Base-by-base conservation (phyloP, 164 flowering plant species). In the Magnolia kwangsiensis region DNA sequence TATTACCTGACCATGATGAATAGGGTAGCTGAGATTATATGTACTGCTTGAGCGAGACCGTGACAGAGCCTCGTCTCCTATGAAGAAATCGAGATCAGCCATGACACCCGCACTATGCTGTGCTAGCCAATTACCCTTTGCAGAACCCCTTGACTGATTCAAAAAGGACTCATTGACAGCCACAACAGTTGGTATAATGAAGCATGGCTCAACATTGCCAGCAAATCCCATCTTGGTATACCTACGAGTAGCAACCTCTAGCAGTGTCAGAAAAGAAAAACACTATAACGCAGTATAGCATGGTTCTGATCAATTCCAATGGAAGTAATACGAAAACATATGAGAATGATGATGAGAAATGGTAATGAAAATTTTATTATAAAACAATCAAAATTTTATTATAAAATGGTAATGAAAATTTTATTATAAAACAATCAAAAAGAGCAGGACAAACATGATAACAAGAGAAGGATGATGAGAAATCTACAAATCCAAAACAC, bases 31-130 rank as follows among this genome's bases (percentile, higher is more conserved):
- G 50, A 96, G 90, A 76, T 86, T 96, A 73, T 96, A 94, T 24
- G 88, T 85, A 77, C 82, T 91, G 81, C 92, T 93, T 31, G 93
- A 87, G 83, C 91, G 79, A 67, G 97, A 90, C 82, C 85, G 86
- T 8, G 91, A 72, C 55, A 90, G 14, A 1, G 98, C 99, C 71
- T 96, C 99, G 3, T 96, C 99, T 49, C 99, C 99, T 29, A 96
- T 88, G 76, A 80, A 91, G 83, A 89, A 96, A 85, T 96, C 99
- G 14, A 96, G 94, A 90, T 96, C 99, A 21, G 99, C 98, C 99
- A 94, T 94, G 2, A 96, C 98, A 7, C 99, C 98, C 0, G 99
- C 98, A 72, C 86, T 92, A 76, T 96, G 92, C 78, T 96, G 97
- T 10, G 97, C 90, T 8, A 88, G 76, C 97, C 92, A 89, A 80